These are phyloP conservation scores for Agarophyton chilense DNA, from an alignment of 23 red algal genomes.

Conservation along the genomic window DNA sequence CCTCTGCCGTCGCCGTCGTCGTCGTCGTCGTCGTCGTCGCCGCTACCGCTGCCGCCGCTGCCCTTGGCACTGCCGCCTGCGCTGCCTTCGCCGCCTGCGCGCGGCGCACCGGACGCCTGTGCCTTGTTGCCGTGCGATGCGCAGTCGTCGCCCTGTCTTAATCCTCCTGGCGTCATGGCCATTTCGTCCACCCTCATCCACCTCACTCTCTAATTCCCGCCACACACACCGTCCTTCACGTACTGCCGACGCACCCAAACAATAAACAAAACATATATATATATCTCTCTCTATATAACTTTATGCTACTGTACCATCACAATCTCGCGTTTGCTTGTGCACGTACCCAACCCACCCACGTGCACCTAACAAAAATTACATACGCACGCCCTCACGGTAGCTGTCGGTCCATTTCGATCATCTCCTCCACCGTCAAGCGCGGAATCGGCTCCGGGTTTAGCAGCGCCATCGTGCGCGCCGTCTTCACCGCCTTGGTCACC, in stretches of 20 bases:
- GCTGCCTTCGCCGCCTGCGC: too few relatives aligned
- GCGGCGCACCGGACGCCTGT: neutral
- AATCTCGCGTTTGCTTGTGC: too few relatives aligned
- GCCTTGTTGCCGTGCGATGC: neutral
- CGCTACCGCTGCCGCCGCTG: too few relatives aligned
- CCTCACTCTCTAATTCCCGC: conserved; percentile 16
- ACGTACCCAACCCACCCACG: too few relatives aligned
- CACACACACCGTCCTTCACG: neutral
- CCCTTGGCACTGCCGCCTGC: too few relatives aligned
- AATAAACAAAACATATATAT: too few relatives aligned
- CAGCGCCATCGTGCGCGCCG: conserved; percentile 47
- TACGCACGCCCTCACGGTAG: neutral
- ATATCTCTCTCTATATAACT: too few relatives aligned
- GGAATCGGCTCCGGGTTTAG: conserved; percentile 30
- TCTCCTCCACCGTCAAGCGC: conserved; percentile 25
- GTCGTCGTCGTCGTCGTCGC: too few relatives aligned
- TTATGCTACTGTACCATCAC: too few relatives aligned
- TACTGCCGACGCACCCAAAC: too few relatives aligned
- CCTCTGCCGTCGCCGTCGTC: too few relatives aligned
- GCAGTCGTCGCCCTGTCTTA: neutral
- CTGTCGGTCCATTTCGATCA: conserved; percentile 34
- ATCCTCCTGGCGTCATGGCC: neutral
- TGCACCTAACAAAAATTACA: too few relatives aligned
- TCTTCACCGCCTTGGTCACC: conserved; percentile 48
- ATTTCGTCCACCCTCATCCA: conserved; percentile 21